Evolutionary conservation across 108 stramenopile genomes (phyloP).

Genomic region (Pseudonitzschia pungens): DNA sequence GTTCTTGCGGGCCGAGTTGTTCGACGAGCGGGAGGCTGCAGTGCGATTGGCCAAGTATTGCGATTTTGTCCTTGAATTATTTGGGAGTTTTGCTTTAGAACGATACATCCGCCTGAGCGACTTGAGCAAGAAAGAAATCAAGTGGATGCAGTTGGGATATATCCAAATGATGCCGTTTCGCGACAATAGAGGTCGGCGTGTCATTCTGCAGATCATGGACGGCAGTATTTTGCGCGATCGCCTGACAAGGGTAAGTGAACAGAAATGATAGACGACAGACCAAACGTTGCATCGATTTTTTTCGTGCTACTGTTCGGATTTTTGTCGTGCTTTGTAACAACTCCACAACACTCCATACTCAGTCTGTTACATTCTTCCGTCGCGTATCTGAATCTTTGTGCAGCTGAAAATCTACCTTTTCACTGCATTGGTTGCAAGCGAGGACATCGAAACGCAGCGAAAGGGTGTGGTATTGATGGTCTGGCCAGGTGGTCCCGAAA

Average conservation of each 20-base stretch:
- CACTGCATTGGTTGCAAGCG: not conserved
- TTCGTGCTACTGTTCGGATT: not conserved
- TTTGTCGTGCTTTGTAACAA: not conserved
- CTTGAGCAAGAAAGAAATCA: conserved; percentile 20
- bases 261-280: not conserved
- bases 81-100: conserved; percentile 15
- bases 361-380: not conserved
- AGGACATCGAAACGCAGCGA: conserved; percentile 24
- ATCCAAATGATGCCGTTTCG: conserved; percentile 11
- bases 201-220: conserved; percentile 13
- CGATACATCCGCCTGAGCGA: conserved; percentile 10
- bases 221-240: not conserved
- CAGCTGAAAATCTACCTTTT: conserved; percentile 1
- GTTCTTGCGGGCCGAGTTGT: conserved; percentile 16
- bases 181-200: not conserved
- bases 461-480: conserved; percentile 28
- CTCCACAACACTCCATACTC: not conserved
- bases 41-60: conserved; percentile 15
- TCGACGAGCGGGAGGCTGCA: conserved; percentile 11
- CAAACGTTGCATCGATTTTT: not conserved
- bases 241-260: not conserved
- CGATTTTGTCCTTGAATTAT: conserved; percentile 21
- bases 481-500: conserved; percentile 11
- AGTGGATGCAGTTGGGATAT: conserved; percentile 11
- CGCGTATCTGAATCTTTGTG: not conserved